Evolutionary conservation across 2,329 filamentous ascomycete genomes (phyloP), one percentile per base, ranked within the genome.

Genomic region (Neodidymelliopsis sp.): DNA sequence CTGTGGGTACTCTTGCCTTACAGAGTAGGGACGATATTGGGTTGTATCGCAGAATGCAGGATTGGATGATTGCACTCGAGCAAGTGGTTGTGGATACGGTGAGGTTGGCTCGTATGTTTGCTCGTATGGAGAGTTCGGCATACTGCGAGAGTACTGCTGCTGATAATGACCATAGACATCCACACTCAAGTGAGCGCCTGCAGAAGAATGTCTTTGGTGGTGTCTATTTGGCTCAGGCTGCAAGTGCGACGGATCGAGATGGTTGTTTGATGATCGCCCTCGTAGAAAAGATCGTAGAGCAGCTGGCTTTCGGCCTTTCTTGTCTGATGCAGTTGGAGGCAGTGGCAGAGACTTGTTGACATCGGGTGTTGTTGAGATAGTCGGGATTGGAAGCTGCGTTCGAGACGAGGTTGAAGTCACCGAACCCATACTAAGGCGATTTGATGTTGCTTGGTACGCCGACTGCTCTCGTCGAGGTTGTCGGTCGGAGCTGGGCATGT

Each of bases 41-140:
- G 41, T 33, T 11, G 44, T 18, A 4, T 60, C 57, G 29, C 49
- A 29, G 30, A 59, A 59, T 18, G 63, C 34, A 7, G 56, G 53
- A 9, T 57, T 50, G 12, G 69, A 56, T 22, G 67, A 66, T 11
- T 62, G 56, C 4, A 62, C 49, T 16, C 62, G 65, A 39, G 54
- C 48, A 39, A 61, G 39, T 19, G 41, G 25, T 19, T 46, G 36
- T n/a, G 56, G 49, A 39, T 56, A 46, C 12, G 48, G 18, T 34
- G 56, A 34, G 13, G 30, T 35, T 16, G 41, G 34, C 12, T 46
- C 36, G 11, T 63, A 53, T 22, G 35, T 36, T 42, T 59, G 59
- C 34, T 48, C 55, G 29, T 57, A 56, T 11, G 70, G 70, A 6
- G 69, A 70, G 41, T 47, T 66, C 8, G 70, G 69, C 68, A 72